Percentiles rank a stretch among this genome's conserved stretches.
phyloP scores from a whole-genome alignment of 768 basidiomycete species.

The Amanita pallidorosea region DNA sequence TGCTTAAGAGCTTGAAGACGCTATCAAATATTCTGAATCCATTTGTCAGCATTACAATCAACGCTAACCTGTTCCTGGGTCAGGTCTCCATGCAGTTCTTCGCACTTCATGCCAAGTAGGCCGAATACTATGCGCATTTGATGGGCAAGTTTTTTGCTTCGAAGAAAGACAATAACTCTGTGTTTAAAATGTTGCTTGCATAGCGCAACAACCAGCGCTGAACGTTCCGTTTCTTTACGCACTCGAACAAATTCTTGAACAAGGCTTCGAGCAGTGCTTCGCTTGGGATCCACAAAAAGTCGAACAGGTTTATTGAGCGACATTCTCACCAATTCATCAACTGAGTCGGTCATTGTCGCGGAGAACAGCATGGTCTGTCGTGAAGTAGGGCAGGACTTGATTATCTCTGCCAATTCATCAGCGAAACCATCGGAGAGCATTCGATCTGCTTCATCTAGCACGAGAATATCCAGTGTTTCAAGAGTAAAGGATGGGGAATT shows the following conservation, averaged over 20 bases:
- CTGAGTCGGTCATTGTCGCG: conserved; percentile 96
- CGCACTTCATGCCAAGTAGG: conserved; percentile 78
- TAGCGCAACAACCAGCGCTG: conserved; percentile 66
- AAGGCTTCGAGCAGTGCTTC: conserved; percentile 74
- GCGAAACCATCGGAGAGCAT: conserved; percentile 95
- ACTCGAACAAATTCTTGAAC: conserved; percentile 95
- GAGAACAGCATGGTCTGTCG: conserved; percentile 99
- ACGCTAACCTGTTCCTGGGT: conserved; percentile 82
- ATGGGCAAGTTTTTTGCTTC: conserved; percentile 95
- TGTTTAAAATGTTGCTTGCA: conserved; percentile 84
- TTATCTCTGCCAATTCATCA: conserved; percentile 89
- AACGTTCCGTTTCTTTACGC: conserved; percentile 66
- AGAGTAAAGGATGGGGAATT: conserved; percentile 92
- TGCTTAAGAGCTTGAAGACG: conserved; percentile 76
- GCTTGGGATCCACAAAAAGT: conserved; percentile 92
- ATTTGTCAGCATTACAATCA: not conserved
- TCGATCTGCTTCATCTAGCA: conserved; percentile 95
- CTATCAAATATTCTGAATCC: conserved; percentile 24
- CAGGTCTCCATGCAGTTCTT: conserved; percentile 91
- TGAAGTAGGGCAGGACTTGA: conserved; percentile 76
- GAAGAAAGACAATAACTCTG: conserved; percentile 84
- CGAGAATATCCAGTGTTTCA: conserved; percentile 85
- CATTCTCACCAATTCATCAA: conserved; percentile 88
- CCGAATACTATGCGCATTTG: conserved; percentile 93
- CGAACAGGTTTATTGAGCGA: conserved; percentile 88